Evolutionary conservation across 2,329 filamentous ascomycete species (phyloP), one percentile per base, ranked within the genome.

Genomic region (Colletotrichum sp.): DNA sequence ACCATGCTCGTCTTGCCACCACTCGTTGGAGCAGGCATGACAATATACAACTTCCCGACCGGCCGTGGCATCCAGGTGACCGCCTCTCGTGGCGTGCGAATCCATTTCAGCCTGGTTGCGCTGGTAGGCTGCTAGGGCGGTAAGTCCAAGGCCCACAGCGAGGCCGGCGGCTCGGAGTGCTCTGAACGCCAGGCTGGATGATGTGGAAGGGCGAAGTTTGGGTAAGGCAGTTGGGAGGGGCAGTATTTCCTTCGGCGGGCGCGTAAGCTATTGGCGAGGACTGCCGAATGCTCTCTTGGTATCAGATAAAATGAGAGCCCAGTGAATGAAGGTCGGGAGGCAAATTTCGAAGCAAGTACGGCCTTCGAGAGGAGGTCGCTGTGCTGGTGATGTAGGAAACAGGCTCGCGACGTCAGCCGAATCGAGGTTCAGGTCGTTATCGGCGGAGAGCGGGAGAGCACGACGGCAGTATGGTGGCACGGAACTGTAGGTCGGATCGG

Each of bases 41-140:
- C 97, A 99, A 84, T 91, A 98, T 71, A 98, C 93, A 78, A 96
- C 91, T 82, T 98, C 95, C 78, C 92, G 89, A 77, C 86, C 86
- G 7, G 83, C 80, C 26, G 84, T 85, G 78, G 88, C 88, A 82
- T 91, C 89, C 73, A 92, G 87, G 80, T 88, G 89, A 59, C 80
- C 79, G 36, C 80, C 79, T 60, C 62, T 64, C 28, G 75, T 75
- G 49, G 71, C 71, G 65, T 78, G 79, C 28, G 83, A 86, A 77
- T 82, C 82, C 86, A 87, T 87, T 76, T 84, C 81, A 78, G 83
- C 84, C 85, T 88, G 87, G 77, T 85, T 85, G 78, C 85, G 87
- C 80, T 89, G 88, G 80, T 89, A 89, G 71, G 89, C 89, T 81
- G 89, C 87, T 78, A 92, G 83, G 82, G 90, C 90, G 82, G 90